phyloP scores from a whole-genome alignment of 2,329 filamentous ascomycete species.

The Coniochaeta sp. region DNA sequence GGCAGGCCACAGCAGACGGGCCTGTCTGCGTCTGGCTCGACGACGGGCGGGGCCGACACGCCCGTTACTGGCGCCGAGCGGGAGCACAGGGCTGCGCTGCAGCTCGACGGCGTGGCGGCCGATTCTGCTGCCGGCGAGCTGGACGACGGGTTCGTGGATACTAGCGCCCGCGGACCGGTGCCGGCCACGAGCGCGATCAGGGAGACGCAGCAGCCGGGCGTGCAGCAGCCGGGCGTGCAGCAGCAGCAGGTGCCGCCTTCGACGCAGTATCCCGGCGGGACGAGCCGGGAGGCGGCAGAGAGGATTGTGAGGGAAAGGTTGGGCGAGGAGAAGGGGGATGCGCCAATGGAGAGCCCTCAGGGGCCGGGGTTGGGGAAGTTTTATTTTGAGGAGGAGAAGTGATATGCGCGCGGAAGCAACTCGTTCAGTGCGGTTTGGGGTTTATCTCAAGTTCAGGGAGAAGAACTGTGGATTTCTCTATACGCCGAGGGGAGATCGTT shows the following conservation, averaged over 20 bases:
- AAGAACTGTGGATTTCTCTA: not conserved
- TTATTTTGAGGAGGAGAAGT: constrained; percentile 47
- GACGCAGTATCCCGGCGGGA: constrained; percentile 13
- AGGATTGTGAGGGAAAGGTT: constrained; percentile 55
- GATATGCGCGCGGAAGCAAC: too few species aligned
- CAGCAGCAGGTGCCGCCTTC: too few species aligned
- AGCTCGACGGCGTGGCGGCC: constrained; percentile 58
- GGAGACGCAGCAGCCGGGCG: constrained; percentile 23
- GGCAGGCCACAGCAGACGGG: constrained; percentile 10
- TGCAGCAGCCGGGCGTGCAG: constrained; percentile 22
- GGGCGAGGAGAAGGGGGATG: constrained; percentile 33
- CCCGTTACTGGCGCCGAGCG: constrained; percentile 38
- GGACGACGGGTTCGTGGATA: constrained; percentile 56
- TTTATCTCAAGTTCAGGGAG: too few species aligned
- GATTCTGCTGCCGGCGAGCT: constrained; percentile 38
- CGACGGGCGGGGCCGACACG: constrained; percentile 27
- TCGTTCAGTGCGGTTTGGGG: too few species aligned
- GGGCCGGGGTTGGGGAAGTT: constrained; percentile 48
- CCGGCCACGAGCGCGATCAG: constrained; percentile 35
- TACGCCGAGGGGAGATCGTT: too few species aligned
- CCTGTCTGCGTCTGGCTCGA: constrained; percentile 7
- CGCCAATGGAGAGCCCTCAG: constrained; percentile 34
- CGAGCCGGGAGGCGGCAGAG: constrained; percentile 51
- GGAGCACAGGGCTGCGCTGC: constrained; percentile 53
- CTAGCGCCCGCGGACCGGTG: constrained; percentile 52